Conservation (phyloP, 1,284 basidiomycete genomes). For the Xerocomus nothofagi region DNA sequence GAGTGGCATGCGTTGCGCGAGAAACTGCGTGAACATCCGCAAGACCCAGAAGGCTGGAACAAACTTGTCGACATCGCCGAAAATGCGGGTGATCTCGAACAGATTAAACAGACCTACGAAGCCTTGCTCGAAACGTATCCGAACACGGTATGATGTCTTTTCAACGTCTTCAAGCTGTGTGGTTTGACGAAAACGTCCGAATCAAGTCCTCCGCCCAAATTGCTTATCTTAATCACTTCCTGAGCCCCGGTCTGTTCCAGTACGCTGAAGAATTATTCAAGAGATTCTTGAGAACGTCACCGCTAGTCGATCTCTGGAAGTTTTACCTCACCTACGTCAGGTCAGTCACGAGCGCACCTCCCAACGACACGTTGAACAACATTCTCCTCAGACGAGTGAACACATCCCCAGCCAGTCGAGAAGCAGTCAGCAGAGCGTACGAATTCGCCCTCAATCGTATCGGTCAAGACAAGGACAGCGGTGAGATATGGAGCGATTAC, state of each 20-base stretch:
- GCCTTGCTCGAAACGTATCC: constrained; percentile 65
- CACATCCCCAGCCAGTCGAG: constrained; percentile 57
- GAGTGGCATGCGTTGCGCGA: constrained; percentile 51
- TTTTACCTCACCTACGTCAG: constrained; percentile 84
- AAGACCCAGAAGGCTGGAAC: constrained; percentile 63
- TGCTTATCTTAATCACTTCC: constrained; percentile 79
- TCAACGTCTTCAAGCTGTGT: constrained; percentile 18
- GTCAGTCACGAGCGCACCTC: constrained; percentile 40
- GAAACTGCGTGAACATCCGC: constrained; percentile 50
- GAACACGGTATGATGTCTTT: constrained; percentile 53
- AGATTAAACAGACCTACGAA: constrained; percentile 66
- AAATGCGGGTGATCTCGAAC: constrained; percentile 58
- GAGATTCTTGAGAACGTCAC: constrained; percentile 77
- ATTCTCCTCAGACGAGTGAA: constrained; percentile 49
- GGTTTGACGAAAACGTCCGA: constrained; percentile 30
- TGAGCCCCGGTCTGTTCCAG: constrained; percentile 63
- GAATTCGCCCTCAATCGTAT: constrained; percentile 92
- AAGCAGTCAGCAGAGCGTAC: constrained; percentile 85
- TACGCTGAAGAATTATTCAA: constrained; percentile 80
- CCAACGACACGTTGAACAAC: constrained; percentile 11
- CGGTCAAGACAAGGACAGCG: constrained; percentile 80
- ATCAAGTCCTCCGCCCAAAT: constrained; percentile 72
- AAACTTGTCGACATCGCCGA: constrained; percentile 60
- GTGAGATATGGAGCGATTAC: constrained; percentile 76
- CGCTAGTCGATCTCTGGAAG: constrained; percentile 85